Evolutionary conservation across 2,329 filamentous ascomycete species (phyloP), one percentile per base, ranked within the genome.

Genomic region (Metarhizium brunneum): DNA sequence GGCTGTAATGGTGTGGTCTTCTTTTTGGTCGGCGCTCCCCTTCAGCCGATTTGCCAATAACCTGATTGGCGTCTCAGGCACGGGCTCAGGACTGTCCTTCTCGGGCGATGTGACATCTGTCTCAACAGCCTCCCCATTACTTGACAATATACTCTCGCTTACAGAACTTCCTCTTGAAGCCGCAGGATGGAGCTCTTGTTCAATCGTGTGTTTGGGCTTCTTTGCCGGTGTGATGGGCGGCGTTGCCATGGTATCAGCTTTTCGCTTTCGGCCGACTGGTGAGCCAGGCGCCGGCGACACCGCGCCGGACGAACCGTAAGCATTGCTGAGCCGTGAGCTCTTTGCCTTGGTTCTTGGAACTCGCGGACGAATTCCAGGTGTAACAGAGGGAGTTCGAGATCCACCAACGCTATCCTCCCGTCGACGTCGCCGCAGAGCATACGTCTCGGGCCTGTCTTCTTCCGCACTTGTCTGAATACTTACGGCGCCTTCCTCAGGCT

Each of bases 301-400:
- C 2, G 59, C 58, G 3, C 68, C 62, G 2, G 71, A 72, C 7
- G 68, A 66, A 14, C 69, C 67, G 13, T 69, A 65, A 0, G 66
- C 68, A 18, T 67, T 68, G 13, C 62, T 63, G 4, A 71, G 64
- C 25, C 69, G 60, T 4, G 65, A 65, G 6, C 61, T 66, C 60
- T 72, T 71, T 4, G 68, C 63, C 54, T 68, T 59, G 6, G 65
- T 62, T 62, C 76, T 80, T 30, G 67, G 67, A 25, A 83, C 68
- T 14, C 75, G 75, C 1, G 79, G 79, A 13, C 80, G 74, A 35
- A 82, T 76, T 32, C 80, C 77, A 1, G 81, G 81, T 0, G 76
- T 80, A 30, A 79, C 75, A 0, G 82, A 85, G 2, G 81, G 76
- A 4, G 80, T 81, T 57, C 82, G 73, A 18, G 82, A 85, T 6